Conservation (phyloP, 257 asterid species). For the Petrea volubilis region DNA sequence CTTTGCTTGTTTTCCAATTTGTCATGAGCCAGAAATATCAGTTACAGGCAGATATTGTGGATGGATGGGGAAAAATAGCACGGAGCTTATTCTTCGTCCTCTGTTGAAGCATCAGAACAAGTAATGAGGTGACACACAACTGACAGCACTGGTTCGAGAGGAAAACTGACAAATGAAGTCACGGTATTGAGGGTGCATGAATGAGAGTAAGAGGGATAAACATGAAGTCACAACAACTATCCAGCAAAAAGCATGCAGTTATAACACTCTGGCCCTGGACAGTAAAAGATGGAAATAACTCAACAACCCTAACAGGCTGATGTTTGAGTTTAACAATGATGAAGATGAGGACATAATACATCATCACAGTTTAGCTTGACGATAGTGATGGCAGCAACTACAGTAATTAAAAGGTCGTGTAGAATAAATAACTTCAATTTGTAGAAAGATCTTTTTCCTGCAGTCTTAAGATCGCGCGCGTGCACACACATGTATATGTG, state of each 20-base stretch:
- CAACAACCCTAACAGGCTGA: too few species aligned
- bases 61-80: neutral
- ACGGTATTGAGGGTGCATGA: too few species aligned
- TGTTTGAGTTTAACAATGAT: neutral
- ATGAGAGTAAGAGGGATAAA: too few species aligned
- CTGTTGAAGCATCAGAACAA: too few species aligned
- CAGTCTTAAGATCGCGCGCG: too few species aligned
- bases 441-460: too few species aligned
- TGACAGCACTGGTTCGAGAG: too few species aligned
- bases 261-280: neutral
- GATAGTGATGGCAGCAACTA: neutral
- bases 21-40: neutral
- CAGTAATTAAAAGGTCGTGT: neutral
- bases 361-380: neutral
- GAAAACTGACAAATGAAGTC: too few species aligned
- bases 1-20: neutral
- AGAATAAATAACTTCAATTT: neutral
- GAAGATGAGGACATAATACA: neutral
- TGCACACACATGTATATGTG: too few species aligned
- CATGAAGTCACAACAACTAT: neutral
- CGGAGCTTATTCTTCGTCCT: too few species aligned
- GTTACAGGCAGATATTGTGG: neutral
- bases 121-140: too few species aligned
- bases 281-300: conserved; percentile 4
- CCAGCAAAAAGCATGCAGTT: neutral